Evolutionary conservation across 148 eudicot species (phyloP).

Genomic region (Nepenthes mirabilis): DNA sequence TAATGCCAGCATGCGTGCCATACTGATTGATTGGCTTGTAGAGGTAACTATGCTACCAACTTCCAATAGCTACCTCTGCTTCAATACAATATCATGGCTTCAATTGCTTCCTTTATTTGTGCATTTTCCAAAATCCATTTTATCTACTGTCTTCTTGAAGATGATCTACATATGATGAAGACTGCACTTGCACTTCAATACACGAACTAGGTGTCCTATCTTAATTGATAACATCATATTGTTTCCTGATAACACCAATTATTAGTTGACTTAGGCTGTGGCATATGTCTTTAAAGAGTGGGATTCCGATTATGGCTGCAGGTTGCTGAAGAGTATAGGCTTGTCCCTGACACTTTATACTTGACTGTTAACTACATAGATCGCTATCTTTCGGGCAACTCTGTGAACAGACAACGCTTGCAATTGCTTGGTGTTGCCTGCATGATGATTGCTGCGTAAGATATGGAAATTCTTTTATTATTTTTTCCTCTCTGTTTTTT

Average conservation of each 20-base stretch:
- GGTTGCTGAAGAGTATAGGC: slow-evolving; percentile 96
- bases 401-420: slow-evolving; percentile 64
- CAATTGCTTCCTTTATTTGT: no score
- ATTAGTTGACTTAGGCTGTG: not conserved
- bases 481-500: not conserved
- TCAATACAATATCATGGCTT: not conserved
- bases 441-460: slow-evolving; percentile 99
- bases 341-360: slow-evolving; percentile 86
- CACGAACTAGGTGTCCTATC: no score
- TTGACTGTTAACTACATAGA: slow-evolving; percentile 82
- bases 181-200: no score
- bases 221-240: no score
- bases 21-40: slow-evolving; percentile 92
- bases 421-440: slow-evolving; percentile 90
- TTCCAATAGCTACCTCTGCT: not conserved
- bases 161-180: no score
- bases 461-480: not conserved
- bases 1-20: slow-evolving; percentile 88
- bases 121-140: no score
- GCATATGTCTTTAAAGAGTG: not conserved
- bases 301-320: slow-evolving; percentile 10
- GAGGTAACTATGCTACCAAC: slow-evolving; percentile 43
- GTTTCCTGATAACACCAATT: not conserved
- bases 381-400: slow-evolving; percentile 82
- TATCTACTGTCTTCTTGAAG: no score